Percentiles rank a stretch among this genome's conserved stretches.
Evolutionary conservation across 331 rosid genomes (phyloP).

Genomic region (Quercus lobata): DNA sequence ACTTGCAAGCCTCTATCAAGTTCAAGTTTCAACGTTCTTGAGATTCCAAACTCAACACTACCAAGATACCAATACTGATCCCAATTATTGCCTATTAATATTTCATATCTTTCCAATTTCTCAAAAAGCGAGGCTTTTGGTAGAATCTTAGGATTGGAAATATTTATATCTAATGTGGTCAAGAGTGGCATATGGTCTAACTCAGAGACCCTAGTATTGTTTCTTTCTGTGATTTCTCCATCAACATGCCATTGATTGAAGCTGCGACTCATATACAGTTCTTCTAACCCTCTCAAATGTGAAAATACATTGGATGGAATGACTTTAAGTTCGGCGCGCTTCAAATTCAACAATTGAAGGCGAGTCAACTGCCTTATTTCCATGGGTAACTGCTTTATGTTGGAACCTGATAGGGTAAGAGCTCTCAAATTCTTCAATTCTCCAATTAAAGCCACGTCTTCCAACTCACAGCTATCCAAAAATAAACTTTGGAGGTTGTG

Average conservation of each 20-base stretch:
- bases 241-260: background rate
- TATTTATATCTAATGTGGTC: background rate
- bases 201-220: background rate
- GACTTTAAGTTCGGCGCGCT: background rate
- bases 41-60: background rate
- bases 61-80: too few relatives aligned
- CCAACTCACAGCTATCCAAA: too few relatives aligned
- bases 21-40: background rate
- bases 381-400: too few relatives aligned
- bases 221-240: background rate
- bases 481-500: constrained; percentile 20
- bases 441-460: background rate
- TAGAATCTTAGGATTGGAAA: background rate
- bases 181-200: fast-evolving
- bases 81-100: background rate
- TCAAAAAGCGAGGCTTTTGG: background rate
- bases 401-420: fast-evolving
- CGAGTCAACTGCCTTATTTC: too few relatives aligned
- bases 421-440: too few relatives aligned
- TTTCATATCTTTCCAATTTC: background rate
- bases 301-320: background rate
- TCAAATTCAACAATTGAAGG: background rate
- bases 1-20: background rate
- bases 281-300: background rate
- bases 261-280: fast-evolving